Evolutionary conservation across 1,139 yeast species (phyloP).

Genomic region (Pichia sp.): DNA sequence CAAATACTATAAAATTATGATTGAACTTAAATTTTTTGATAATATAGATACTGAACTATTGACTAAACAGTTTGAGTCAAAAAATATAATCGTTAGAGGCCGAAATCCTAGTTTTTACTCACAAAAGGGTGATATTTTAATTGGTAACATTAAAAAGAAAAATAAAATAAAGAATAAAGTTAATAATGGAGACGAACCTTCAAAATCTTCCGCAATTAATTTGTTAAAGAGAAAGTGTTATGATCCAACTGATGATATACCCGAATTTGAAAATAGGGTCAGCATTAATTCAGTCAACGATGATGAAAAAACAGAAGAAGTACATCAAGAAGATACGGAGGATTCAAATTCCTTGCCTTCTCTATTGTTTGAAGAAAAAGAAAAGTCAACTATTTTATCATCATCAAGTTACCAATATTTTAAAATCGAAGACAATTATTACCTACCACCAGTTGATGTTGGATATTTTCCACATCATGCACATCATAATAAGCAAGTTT

Average conservation of each 20-base stretch:
- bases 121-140: slow-evolving; percentile 39
- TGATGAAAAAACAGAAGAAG: not conserved
- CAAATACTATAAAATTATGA: slow-evolving; percentile 10
- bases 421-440: slow-evolving; percentile 44
- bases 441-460: slow-evolving; percentile 44
- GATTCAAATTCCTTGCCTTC: not conserved
- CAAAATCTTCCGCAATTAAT: not conserved
- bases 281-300: not conserved
- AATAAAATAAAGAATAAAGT: slow-evolving; percentile 11
- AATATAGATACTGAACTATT: not conserved
- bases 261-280: not conserved
- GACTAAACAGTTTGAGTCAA: slow-evolving; percentile 9
- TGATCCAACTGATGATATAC: not conserved
- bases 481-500: slow-evolving; percentile 32
- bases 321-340: not conserved
- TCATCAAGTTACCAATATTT: slow-evolving; percentile 36
- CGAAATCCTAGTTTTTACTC: slow-evolving; percentile 45
- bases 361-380: slow-evolving; percentile 11
- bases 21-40: slow-evolving; percentile 8
- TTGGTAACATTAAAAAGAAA: slow-evolving; percentile 20
- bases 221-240: not conserved
- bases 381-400: slow-evolving; percentile 6
- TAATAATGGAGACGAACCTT: not conserved
- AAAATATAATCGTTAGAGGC: slow-evolving; percentile 44
- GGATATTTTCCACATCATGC: slow-evolving; percentile 48